These are phyloP conservation scores for Penicillium sp. DNA, from an alignment of 2,329 filamentous ascomycete genomes.

Conservation along the genomic window DNA sequence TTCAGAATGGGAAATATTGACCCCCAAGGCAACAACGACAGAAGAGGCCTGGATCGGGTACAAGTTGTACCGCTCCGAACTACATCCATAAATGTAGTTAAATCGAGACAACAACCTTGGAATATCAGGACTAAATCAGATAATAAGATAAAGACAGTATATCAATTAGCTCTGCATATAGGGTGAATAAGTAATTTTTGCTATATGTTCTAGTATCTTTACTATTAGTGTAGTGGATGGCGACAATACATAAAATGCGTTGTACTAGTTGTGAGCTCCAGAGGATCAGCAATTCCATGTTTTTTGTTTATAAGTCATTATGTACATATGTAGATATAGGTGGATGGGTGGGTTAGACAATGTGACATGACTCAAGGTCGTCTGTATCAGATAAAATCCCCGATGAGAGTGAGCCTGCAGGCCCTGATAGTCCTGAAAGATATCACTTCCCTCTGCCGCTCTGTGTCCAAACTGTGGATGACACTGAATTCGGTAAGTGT, in stretches of 20 bases:
- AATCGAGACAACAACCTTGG: neutral
- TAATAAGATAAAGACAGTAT: neutral
- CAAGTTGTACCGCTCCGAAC: constrained; percentile 1
- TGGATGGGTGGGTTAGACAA: too few relatives aligned
- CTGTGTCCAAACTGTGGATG: too few relatives aligned
- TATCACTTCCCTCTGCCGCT: too few relatives aligned
- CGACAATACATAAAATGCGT: neutral
- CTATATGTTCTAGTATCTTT: neutral
- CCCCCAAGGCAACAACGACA: neutral
- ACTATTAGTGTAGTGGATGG: neutral
- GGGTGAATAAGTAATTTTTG: neutral
- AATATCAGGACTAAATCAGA: neutral
- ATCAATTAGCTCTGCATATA: neutral
- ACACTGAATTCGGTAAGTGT: too few relatives aligned
- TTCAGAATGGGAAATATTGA: neutral
- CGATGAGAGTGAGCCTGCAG: too few relatives aligned
- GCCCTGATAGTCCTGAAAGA: too few relatives aligned
- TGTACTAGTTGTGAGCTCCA: neutral
- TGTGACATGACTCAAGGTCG: too few relatives aligned
- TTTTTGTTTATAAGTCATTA: neutral
- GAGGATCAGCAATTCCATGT: too few relatives aligned
- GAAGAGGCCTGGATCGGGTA: neutral
- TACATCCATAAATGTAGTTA: neutral
- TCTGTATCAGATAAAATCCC: too few relatives aligned
- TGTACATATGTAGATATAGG: too few relatives aligned